Evolutionary conservation across 2,329 filamentous ascomycete species (phyloP), one percentile per base, ranked within the genome.

Genomic region (Arthroderma sp.): DNA sequence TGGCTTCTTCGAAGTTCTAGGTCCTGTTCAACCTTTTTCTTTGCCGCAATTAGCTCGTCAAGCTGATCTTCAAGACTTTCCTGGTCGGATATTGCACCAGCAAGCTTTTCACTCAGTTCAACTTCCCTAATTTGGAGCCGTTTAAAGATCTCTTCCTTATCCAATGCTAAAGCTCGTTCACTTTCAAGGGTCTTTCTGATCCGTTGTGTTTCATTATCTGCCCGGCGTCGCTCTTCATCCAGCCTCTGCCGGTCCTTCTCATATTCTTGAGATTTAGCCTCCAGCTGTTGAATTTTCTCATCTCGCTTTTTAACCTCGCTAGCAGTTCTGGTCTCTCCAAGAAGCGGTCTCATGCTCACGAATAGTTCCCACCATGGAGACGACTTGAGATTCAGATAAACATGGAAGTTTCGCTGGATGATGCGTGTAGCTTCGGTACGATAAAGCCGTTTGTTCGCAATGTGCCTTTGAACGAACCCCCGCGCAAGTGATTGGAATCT

Each of bases 131-230:
- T 70, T 59, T 95, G 91, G 22, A 98, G 72, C n/a, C 93, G 79
- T 60, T 89, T 93, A 71, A 96, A 98, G 48, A 99, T 98, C 57
- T 98, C 91, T 60, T 99, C 93, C 61, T 98, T 98, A 65, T 99
- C 91, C 4, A 98, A 70, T 1, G 91, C 91, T 36, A 98, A 72
- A n/a, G 89, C 86, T 41, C 91, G 80, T 64, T 98, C 93, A 53
- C 88, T 94, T 62, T 98, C 93, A 1, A 99, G 73, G 0, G 86
- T 94, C 56, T 96, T 86, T 60, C 95, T 88, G 39, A 96, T 85
- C 30, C 84, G 80, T 53, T 88, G 77, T 56, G 95, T 82, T 57
- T 98, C 91, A 9, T 81, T 72, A 54, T 96, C 84, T 1, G 86
- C 84, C 49, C 87, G 83, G 36, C 91, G 77, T 30, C 88, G 78